A percentile compares a stretch with the other conserved stretches of the same genome.
Evolutionary conservation across 176 grass and related monocot genomes (phyloP).

Genomic region (Aegilops sharonensis): DNA sequence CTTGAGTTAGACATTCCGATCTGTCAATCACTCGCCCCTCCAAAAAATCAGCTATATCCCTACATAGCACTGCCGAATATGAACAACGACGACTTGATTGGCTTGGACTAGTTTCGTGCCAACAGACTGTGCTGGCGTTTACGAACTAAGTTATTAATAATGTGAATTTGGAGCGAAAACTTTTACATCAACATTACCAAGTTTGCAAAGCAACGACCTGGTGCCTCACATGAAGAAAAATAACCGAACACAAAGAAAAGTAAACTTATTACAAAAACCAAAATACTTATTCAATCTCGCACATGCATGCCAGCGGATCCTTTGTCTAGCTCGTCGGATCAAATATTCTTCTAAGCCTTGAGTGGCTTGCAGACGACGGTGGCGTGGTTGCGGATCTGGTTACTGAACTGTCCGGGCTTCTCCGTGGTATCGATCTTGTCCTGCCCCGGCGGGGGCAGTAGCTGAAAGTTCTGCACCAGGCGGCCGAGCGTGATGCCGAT

Average conservation of each 20-base stretch:
- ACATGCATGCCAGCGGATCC: too few relatives aligned
- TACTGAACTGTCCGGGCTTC: conserved; percentile 90
- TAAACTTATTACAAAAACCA: background rate
- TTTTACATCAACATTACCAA: background rate
- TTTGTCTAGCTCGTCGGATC: too few relatives aligned
- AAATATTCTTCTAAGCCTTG: background rate
- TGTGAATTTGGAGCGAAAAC: background rate
- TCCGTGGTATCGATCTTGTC: conserved; percentile 69
- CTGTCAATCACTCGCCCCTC: background rate
- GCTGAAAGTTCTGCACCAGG: conserved; percentile 77
- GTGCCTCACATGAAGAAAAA: too few relatives aligned
- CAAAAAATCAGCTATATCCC: background rate
- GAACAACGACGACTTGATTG: too few relatives aligned
- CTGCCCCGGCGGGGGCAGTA: conserved; percentile 58
- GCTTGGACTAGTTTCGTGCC: background rate
- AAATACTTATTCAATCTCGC: too few relatives aligned
- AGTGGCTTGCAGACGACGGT: conserved; percentile 78
- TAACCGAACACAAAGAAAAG: background rate
- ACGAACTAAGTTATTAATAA: background rate
- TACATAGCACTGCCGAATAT: too few relatives aligned
- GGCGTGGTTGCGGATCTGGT: conserved; percentile 80
- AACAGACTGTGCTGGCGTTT: background rate
- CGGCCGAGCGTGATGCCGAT: conserved; percentile 73
- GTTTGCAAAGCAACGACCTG: background rate
- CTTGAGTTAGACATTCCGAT: background rate